Evolutionary conservation across 768 basidiomycete genomes (phyloP), one percentile per base, ranked within the genome.

Genomic region (Mycena haematopus): DNA sequence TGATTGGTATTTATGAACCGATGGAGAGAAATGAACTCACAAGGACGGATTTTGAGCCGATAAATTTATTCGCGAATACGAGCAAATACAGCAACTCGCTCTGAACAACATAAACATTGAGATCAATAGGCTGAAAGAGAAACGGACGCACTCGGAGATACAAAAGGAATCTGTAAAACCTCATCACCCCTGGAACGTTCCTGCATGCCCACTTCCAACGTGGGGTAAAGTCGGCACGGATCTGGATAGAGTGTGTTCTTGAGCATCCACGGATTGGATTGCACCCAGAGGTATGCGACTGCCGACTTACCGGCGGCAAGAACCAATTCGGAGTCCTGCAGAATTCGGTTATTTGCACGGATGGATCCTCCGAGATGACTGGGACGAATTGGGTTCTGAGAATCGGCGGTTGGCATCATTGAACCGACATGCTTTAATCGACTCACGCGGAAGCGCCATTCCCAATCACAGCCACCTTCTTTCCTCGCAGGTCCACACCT

Each of bases 301-400:
- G n/a, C 40, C 4, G n/a, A 42, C 79, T 68, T 68, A 88, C 86
- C 62, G 81, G 80, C 2, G 82, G 80, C 1, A 81, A 42, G 66
- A 78, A 84, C 86, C 86, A 88, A 65, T 84, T 82, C 21, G 84
- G 85, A 42, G 83, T 86, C 53, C 88, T 77, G 62, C 80, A 83
- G 68, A 89, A 85, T 70, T 89, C 85, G 58, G 83, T 74, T 21
- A 88, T 78, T 61, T 82, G 70, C 17, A 82, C 80, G 8, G 80
- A 78, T 11, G 79, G 74, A 62, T 86, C 84, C 44, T 71, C 68
- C 17, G 85, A 76, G 59, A 87, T 85, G 61, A 77, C 68, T 13
- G 86, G 84, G n/a, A 86, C 70, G 47, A 87, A 80, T 70, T 90
- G 88, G 7, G 87, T 84, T 21, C 87, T 88, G 27, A 24, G 50